A percentile compares a stretch with the other conserved stretches of the same genome.
Conservation (phyloP, 2,329 filamentous ascomycete genomes). For the Mariannaea sp. region DNA sequence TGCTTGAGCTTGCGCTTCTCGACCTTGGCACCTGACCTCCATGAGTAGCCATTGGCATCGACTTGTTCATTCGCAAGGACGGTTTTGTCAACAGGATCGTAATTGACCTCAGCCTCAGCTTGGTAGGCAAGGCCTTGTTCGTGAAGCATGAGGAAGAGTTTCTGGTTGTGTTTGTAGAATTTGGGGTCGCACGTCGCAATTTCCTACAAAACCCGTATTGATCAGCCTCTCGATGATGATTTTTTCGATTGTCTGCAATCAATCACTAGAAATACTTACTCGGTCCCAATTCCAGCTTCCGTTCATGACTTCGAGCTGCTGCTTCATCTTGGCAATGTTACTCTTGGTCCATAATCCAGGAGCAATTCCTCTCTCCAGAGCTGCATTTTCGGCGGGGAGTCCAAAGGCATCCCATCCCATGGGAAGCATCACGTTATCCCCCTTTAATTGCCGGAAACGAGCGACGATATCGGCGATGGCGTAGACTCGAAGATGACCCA, state of each 20-base stretch:
- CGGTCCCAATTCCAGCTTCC: slow-evolving; percentile 82
- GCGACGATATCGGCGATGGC: slow-evolving; percentile 87
- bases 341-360: slow-evolving; percentile 78
- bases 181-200: slow-evolving; percentile 80
- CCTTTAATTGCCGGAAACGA: slow-evolving; percentile 75
- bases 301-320: slow-evolving; percentile 78
- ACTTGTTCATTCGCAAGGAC: slow-evolving; percentile 93
- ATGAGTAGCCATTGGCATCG: slow-evolving; percentile 82
- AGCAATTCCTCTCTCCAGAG: slow-evolving; percentile 78
- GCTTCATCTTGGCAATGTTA: slow-evolving; percentile 86
- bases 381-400: slow-evolving; percentile 88
- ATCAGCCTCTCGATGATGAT: no score
- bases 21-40: slow-evolving; percentile 85
- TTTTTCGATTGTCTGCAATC: no score
- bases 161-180: slow-evolving; percentile 90
- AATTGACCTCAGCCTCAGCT: slow-evolving; percentile 83
- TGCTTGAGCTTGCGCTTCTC: slow-evolving; percentile 80
- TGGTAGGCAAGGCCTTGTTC: slow-evolving; percentile 80
- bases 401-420: slow-evolving; percentile 97
- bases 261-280: slow-evolving; percentile 68
- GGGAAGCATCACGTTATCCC: slow-evolving; percentile 77
- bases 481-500: slow-evolving; percentile 87
- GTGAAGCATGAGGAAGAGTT: slow-evolving; percentile 78
- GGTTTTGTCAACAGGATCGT: slow-evolving; percentile 86
- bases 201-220: slow-evolving; percentile 59